phyloP scores from a whole-genome alignment of 176 grass and related monocot species.

The Calamus simplicifolius region DNA sequence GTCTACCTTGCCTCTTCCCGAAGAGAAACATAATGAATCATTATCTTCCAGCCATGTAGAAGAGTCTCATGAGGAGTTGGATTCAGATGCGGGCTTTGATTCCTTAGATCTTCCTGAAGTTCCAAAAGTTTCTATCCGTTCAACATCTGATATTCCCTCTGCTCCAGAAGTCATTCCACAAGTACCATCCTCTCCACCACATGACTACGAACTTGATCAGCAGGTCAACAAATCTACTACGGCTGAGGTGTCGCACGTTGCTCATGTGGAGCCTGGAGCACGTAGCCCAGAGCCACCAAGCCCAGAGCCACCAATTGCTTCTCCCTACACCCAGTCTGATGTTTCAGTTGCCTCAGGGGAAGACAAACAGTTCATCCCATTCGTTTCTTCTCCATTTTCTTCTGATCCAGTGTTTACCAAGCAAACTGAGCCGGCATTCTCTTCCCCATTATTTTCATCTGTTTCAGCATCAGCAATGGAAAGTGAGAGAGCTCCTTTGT shows the following conservation, averaged over 20 bases:
- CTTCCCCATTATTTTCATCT: neutral
- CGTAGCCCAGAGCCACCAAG: slow-evolving; percentile 26
- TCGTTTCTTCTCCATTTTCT: slow-evolving; percentile 32
- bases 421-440: slow-evolving; percentile 16
- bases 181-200: slow-evolving; percentile 16
- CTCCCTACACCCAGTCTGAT: slow-evolving; percentile 12
- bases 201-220: slow-evolving; percentile 14
- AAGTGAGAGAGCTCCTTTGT: slow-evolving; percentile 9
- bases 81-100: slow-evolving; percentile 49
- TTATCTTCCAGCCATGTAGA: slow-evolving; percentile 16
- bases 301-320: slow-evolving; percentile 29
- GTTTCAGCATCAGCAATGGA: slow-evolving; percentile 9
- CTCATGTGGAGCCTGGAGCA: slow-evolving; percentile 24
- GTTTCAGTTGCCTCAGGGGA: slow-evolving; percentile 27
- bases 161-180: slow-evolving; percentile 30
- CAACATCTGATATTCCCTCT: slow-evolving; percentile 30
- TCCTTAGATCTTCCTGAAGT: slow-evolving; percentile 84
- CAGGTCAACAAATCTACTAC: slow-evolving; percentile 21
- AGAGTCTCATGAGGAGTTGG: slow-evolving; percentile 39
- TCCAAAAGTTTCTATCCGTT: slow-evolving; percentile 59
- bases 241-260: slow-evolving; percentile 33
- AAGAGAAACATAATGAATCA: slow-evolving; percentile 63
- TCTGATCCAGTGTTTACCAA: slow-evolving; percentile 9
- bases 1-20: slow-evolving; percentile 52
- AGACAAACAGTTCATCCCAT: slow-evolving; percentile 75